Evolutionary conservation across 1,284 basidiomycete genomes (phyloP), one percentile per base, ranked within the genome.

Genomic region (Ustilago nuda): DNA sequence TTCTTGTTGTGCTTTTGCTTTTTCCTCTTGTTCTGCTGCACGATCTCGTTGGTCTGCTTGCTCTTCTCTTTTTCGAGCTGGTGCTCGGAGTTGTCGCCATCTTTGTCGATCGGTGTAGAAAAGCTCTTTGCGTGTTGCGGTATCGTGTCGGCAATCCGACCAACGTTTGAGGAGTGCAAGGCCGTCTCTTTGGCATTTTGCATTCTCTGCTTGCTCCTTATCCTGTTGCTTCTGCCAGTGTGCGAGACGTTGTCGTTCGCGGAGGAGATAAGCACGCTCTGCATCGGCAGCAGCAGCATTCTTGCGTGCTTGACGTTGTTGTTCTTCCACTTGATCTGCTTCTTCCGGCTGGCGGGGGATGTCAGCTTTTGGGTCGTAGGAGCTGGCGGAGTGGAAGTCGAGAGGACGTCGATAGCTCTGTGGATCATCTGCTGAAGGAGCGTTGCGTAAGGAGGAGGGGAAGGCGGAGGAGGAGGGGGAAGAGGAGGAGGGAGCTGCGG

Each of bases 41-140:
- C 76, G 66, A 45, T 83, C 82, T 0, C 56, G 55, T 9, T 70
- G 72, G 63, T 85, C 81, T 4, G 71, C 80, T 27, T 72, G 72
- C 30, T 76, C 66, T 33, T 82, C 84, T 15, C 81, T 67, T 8
- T 61, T 51, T 15, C 78, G 56, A 15, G 66, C 63, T 5, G 57
- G 52, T 19, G 66, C 65, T 7, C 83, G 76, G 58, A 72, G 56
- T 7, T 72, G 67, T 17, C 79, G 75, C 83, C 83, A 85, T 37
- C 82, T 76, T 35, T 74, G 61, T 35, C 83, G 64, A 53, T 81
- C 81, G 11, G 71, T 67, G 52, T 79, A 76, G 64, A 81, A 82
- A 9, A 72, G 61, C 61, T 81, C 71, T 27, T 58, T 75, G 8
- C 73, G 56, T 8, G 52, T 63, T 0, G 76, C 76, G 8, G 0